Evolutionary conservation across 1,139 yeast species (phyloP), one percentile per base, ranked within the genome.

Genomic region (Tardiomyces blankii): DNA sequence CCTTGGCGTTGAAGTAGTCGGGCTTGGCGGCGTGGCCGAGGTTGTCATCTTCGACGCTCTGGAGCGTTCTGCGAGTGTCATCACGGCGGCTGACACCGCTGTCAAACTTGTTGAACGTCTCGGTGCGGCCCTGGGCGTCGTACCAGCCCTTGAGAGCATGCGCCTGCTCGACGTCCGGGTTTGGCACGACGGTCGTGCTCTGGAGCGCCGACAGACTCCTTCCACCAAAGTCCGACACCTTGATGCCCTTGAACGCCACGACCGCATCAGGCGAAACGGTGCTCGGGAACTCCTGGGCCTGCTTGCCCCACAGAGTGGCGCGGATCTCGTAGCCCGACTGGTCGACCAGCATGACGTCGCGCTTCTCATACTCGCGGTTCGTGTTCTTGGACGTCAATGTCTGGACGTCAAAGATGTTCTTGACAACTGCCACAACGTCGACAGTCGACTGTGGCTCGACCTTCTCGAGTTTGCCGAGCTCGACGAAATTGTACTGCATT

Each of bases 101-200:
- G 58, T 77, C 80, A 62, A 84, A 66, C n/a, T 79, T 68, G 55
- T 78, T 77, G 68, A 83, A 87, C 39, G 64, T 67, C 51, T 77
- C 80, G 49, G 70, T 68, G 40, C 72, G 72, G 43, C 96, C 96
- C 55, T 77, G 79, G 44, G 81, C 76, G 59, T 87, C 95, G 59
- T 80, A 93, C 99, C 99, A 93, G 4, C 98, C 97, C 64, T 87
- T 86, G 55, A 93, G 74, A 46, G 77, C 74, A 62, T 79, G 87
- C 6, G 96, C 91, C 63, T 88, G 96, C 16, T 86, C 82, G 18
- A 85, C 76, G 59, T 89, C 96, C 1, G 98, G 98, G 55, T 86
- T 85, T 13, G 84, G 73, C 41, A 79, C 64, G 54, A 91, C 67
- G 2, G 86, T 74, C 28, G 96, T 89, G 12, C 87, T 74, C 52